Conservation (phyloP, 73 alveolate species). For the Uronychia setigera region DNA sequence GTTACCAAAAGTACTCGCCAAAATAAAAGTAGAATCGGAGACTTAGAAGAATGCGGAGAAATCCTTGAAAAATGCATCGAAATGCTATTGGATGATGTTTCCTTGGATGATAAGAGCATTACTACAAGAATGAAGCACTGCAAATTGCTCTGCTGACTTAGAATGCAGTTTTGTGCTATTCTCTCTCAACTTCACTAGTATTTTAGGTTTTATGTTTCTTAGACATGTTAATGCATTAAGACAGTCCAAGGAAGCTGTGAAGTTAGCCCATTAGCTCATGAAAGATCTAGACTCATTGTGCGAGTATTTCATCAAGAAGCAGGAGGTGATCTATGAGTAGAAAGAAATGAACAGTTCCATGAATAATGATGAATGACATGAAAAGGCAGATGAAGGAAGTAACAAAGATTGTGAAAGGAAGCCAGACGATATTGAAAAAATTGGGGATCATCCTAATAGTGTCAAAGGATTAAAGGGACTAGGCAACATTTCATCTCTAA, state of each 20-base stretch:
- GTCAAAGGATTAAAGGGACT: too few relatives aligned
- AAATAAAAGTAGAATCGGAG: background rate
- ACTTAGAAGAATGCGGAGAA: constrained; percentile 41
- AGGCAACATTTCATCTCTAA: too few relatives aligned
- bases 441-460: too few relatives aligned
- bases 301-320: constrained; percentile 18
- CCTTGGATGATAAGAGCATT: constrained; percentile 1
- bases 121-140: constrained; percentile 29
- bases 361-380: background rate
- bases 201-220: background rate
- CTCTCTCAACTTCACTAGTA: constrained; percentile 23
- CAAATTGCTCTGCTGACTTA: constrained; percentile 30
- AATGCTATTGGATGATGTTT: background rate
- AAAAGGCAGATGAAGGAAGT: too few relatives aligned
- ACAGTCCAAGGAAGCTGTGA: constrained; percentile 20
- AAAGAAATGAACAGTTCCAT: background rate
- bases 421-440: too few relatives aligned
- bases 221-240: constrained; percentile 36
- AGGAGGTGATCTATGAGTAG: background rate
- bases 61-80: constrained; percentile 42
- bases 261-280: constrained; percentile 9
- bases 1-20: constrained; percentile 29
- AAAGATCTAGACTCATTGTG: constrained; percentile 31
- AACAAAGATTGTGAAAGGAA: too few relatives aligned
- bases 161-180: constrained; percentile 46